A percentile compares a stretch with the other conserved stretches of the same genome.
Conservation (phyloP, 768 basidiomycete species). For the Serpula lacrymans region DNA sequence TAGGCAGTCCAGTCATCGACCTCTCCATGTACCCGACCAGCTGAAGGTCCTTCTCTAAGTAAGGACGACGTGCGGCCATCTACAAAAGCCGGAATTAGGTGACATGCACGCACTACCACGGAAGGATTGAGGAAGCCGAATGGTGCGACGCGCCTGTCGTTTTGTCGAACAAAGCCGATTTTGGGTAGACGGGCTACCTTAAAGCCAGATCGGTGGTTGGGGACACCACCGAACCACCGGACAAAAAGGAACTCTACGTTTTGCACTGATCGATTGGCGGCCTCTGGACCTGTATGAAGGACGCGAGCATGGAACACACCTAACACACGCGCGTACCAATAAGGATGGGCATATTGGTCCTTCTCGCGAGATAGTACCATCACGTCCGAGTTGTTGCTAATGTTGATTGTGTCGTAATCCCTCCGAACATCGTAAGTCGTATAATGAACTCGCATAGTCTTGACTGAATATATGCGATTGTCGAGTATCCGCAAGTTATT, state of each 20-base stretch:
- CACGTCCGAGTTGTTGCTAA: slow-evolving; percentile 10
- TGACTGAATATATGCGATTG: slow-evolving; percentile 1
- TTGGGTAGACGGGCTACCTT: slow-evolving; percentile 17
- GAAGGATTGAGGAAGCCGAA: slow-evolving; percentile 33
- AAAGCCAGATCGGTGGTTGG: slow-evolving; percentile 10
- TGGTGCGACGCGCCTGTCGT: slow-evolving; percentile 19
- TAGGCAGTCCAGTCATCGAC: slow-evolving; percentile 24
- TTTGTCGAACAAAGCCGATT: slow-evolving; percentile 23
- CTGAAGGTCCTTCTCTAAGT: not conserved
- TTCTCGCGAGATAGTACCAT: slow-evolving; percentile 18
- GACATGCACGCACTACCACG: slow-evolving; percentile 19
- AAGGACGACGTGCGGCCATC: slow-evolving; percentile 14
- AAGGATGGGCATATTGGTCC: slow-evolving; percentile 11
- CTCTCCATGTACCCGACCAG: slow-evolving; percentile 6
- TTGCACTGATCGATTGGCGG: slow-evolving; percentile 1
- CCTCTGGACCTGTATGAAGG: not conserved
- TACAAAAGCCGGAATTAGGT: slow-evolving; percentile 26
- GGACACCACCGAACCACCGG: slow-evolving; percentile 31
- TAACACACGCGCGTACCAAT: slow-evolving; percentile 19
- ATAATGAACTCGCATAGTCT: slow-evolving; percentile 12
- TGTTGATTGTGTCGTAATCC: slow-evolving; percentile 17
- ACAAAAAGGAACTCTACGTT: slow-evolving; percentile 32
- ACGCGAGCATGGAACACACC: slow-evolving; percentile 20
- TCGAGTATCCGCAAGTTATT: slow-evolving; percentile 3
- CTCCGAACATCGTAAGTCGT: slow-evolving; percentile 18